Evolutionary conservation across 495 filamentous ascomycete species (phyloP), one percentile per base, ranked within the genome.

Genomic region (Trichocladium uniseriatum): DNA sequence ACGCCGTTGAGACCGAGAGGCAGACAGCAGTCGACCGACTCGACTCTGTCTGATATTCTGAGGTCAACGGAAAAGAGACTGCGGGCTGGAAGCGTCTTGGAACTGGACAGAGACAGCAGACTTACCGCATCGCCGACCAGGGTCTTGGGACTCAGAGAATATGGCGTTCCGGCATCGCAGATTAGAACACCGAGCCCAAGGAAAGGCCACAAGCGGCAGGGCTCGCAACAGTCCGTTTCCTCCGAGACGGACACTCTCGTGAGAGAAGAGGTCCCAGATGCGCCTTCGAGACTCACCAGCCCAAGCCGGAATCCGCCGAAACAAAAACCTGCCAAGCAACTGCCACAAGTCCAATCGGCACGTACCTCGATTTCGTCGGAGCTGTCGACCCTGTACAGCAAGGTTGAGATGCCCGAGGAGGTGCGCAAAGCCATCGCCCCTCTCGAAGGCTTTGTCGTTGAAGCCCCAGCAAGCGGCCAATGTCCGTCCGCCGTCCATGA

Each of bases 341-440:
- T 45, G 6, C 0, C 38, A 1, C 43, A 53, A 13, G 47, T 47
- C 2, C 47, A 53, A n/a, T 71, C 69, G 3, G 42, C 43, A 11
- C 59, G 57, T 8, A 69, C 64, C 52, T 61, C 65, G 0, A 28
- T 64, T 19, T 72, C 69, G 5, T 71, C 67, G 2, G 60, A 66
- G 10, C 56, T 73, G 9, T 73, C 70, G 10, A 73, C 69, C 2
- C 46, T 73, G 1, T 66, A 70, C 45, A 73, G 69, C 47, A 67
- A 67, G 57, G 69, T 72, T 45, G 70, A 73, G 48, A 48, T 49
- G 53, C 49, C 52, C 1, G 61, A 60, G 10, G 57, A 51, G 8
- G 50, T 45, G 24, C 55, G 38, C 19, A 36, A 35, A 18, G 45
- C 53, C 41, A 50, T 49, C 16, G 46, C 49, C 38, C 50, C 56